Conservation (phyloP, 768 basidiomycete genomes). For the Leccinellum albellum region DNA sequence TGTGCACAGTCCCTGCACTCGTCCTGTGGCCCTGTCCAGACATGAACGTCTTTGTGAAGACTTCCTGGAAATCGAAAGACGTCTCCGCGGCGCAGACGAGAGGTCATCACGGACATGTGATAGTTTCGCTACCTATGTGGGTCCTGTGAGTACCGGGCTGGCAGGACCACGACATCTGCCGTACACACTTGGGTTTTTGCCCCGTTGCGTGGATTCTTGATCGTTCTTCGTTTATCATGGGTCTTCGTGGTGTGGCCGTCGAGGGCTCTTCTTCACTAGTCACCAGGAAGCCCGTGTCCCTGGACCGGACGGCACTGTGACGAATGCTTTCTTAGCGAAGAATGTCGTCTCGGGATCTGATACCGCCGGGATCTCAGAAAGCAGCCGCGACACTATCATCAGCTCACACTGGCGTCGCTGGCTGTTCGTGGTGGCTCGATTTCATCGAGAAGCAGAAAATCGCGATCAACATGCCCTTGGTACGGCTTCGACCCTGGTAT, state of each 20-base stretch:
- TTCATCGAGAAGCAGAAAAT: not conserved
- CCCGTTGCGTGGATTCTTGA: not conserved
- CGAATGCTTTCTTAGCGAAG: not conserved
- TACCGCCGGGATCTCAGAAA: not conserved
- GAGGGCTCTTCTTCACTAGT: not conserved
- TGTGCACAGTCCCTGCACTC: not conserved
- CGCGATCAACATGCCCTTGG: not conserved
- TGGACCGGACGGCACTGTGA: not conserved
- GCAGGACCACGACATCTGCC: not conserved
- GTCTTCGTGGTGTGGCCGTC: not conserved
- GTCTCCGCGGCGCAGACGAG: conserved; percentile 3
- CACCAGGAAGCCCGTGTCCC: not conserved
- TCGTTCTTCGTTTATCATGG: not conserved
- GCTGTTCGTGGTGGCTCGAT: not conserved
- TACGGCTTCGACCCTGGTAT: not conserved
- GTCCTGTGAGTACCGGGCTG: not conserved
- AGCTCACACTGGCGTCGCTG: not conserved
- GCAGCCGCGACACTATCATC: not conserved
- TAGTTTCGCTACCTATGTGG: not conserved
- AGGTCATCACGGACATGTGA: not conserved
- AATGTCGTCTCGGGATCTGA: not conserved
- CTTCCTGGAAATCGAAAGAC: not conserved
- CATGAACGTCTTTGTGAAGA: conserved; percentile 4
- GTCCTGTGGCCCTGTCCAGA: not conserved
- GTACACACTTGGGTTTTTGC: not conserved